Evolutionary conservation across 306 rosid species (phyloP).

Genomic region (Fragaria ananassa): DNA sequence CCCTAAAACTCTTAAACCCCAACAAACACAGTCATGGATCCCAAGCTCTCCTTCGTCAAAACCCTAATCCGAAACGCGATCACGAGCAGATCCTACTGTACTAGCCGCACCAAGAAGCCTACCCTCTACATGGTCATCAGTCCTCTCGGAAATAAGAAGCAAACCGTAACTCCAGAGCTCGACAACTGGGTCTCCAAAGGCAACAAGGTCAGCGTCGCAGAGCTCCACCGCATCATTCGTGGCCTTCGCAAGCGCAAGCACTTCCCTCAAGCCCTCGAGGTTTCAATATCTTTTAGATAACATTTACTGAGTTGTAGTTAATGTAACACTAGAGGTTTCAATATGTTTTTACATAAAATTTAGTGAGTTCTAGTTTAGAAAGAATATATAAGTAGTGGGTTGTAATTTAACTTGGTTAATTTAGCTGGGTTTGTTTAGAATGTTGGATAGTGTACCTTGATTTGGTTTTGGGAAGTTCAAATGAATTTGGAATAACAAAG

Average conservation of each 20-base stretch:
- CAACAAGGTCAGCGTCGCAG: constrained; percentile 54
- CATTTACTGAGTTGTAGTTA: not conserved
- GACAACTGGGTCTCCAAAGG: constrained; percentile 77
- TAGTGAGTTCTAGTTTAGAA: not conserved
- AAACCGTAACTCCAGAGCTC: constrained; percentile 52
- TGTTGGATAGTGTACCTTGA: not conserved
- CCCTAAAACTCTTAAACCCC: not conserved
- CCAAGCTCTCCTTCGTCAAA: constrained; percentile 36
- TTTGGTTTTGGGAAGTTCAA: not conserved
- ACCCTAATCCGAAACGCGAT: constrained; percentile 28
- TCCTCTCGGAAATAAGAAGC: constrained; percentile 55
- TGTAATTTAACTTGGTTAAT: not conserved
- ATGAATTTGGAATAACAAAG: not conserved
- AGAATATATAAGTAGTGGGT: not conserved
- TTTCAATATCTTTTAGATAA: not conserved
- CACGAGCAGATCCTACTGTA: constrained; percentile 53
- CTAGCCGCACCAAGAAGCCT: constrained; percentile 51
- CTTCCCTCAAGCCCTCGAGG: constrained; percentile 76
- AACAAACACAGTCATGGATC: constrained; percentile 31
- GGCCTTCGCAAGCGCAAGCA: constrained; percentile 83
- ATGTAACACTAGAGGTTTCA: not conserved
- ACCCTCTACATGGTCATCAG: constrained; percentile 62
- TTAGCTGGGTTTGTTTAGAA: not conserved
- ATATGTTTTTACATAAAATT: not conserved
- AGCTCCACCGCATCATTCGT: constrained; percentile 72